Evolutionary conservation across 2,329 filamentous ascomycete genomes (phyloP), one percentile per base, ranked within the genome.

Genomic region (Pseudopyrenochaeta lycopersici): DNA sequence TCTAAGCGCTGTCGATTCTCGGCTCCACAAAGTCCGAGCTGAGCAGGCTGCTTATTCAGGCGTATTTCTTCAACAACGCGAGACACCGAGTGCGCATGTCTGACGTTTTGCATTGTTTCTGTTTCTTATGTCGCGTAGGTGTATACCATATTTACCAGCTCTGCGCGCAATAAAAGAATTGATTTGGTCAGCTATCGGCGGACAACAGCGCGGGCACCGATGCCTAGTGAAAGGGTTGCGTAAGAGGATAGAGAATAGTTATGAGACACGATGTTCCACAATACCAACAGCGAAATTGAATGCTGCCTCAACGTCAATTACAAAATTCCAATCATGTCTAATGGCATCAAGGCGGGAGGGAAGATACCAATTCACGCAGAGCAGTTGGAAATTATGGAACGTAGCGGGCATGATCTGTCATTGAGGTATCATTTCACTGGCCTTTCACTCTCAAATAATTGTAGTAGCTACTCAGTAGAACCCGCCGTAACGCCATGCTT

Each of bases 401-500:
- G 53, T 67, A 64, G 60, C 66, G 63, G 68, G 68, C 63, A 70
- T 70, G 67, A 71, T 67, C 53, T 69, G 58, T 70, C 63, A 72
- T 71, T 71, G 44, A 62, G 64, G 60, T 72, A 72, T 72, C 67
- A 72, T 70, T 71, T 68, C 62, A 66, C 63, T 60, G 66, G 66
- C 68, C 59, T 71, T 72, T 72, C 68, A 63, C 68, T 63, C 49
- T 60, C 55, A 39, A 23, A 62, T 57, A 65, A 58, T 52, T 51
- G 46, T 56, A 53, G 49, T 66, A 67, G 67, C 69, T 71, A 72
- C 68, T 72, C 60, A 64, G 69, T 64, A 51, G 41, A 62, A 59
- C 68, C 69, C 68, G 67, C 69, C 69, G 63, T 65, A 72, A 72
- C 69, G 68, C 69, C 69, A 65, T 68, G 63, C 60, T 65, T 69